Base-by-base conservation (phyloP, 164 flowering plant species). In the Nymphaea colorata region DNA sequence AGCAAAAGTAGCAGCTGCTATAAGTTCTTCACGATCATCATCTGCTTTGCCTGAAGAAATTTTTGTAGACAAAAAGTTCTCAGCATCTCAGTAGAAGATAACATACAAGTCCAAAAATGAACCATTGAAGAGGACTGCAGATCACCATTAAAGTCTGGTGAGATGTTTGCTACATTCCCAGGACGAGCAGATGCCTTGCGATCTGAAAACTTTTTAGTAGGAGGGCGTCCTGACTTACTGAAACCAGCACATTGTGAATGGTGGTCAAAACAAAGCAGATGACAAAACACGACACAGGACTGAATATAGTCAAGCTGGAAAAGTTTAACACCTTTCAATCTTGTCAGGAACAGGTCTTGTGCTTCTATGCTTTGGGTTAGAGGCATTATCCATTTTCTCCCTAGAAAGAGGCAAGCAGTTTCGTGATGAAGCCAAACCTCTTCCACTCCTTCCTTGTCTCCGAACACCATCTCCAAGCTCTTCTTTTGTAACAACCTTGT, bases 201-300 rank as follows among this genome's bases (percentile, higher is more conserved):
- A 51, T 86, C 92, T 43, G 82, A 78, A n/a, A 77, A 64, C 82
- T 88, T 90, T 68, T 85, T 90, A 18, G 82, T 73, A 44, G 88
- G 86, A 10, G 88, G 94, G 59, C 94, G 89, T 6, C 97, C 97
- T 6, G 89, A 69, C 76, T 86, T 88, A 70, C 97, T 88, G 88
- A 53, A 79, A 16, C 64, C 36, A 61, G 16, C 63, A 69, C 10
- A 66, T 25, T 51, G 57, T 51, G 14, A 51, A 51, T 2, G 57
- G 57, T 8, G 14, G 57, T 51, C 57, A 51, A 51, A 51, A 10
- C 57, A 51, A 51, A 51, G 57, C 57, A 51, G 3, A 51, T 51
- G 57, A 8, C 57, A 51, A 15, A 2, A 51, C 0, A 51, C 12
- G 14, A 25, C 36, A 25, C 36, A 25, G 36, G 36, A 25, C 36